Evolutionary conservation across 176 grass and related monocot species (phyloP).

Genomic region (Carex myosuroides): DNA sequence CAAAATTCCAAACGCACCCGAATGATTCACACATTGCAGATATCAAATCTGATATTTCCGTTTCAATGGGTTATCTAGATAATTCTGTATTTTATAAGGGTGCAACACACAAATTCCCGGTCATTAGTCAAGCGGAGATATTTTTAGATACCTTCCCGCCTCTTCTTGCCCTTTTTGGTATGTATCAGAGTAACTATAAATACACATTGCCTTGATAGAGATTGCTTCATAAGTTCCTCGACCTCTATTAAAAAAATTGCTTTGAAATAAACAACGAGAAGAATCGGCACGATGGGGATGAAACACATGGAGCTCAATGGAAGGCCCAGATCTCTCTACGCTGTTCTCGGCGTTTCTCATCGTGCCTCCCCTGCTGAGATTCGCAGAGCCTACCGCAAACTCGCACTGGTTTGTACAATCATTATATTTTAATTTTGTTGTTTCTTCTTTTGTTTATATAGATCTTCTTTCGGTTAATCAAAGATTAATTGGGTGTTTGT

Average conservation of each 20-base stretch:
- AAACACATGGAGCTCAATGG: constrained; percentile 19
- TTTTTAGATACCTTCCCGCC: neutral
- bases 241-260: neutral
- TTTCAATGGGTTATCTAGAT: no score
- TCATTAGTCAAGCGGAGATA: neutral
- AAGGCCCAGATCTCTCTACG: constrained; percentile 41
- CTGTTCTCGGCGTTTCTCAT: constrained; percentile 55
- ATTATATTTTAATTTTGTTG: neutral
- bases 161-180: neutral
- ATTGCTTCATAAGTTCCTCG: neutral
- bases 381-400: constrained; percentile 63
- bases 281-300: neutral
- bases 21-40: no score
- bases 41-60: no score
- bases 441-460: no score
- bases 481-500: neutral
- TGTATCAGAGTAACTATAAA: constrained; percentile 14
- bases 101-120: neutral
- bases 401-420: constrained; percentile 56
- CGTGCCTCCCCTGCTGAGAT: constrained; percentile 54
- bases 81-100: neutral
- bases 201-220: neutral
- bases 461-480: neutral
- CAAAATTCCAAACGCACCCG: no score
- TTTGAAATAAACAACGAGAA: neutral